Conservation (phyloP, 1,284 basidiomycete species). For the Anthracocystis walkeri region DNA sequence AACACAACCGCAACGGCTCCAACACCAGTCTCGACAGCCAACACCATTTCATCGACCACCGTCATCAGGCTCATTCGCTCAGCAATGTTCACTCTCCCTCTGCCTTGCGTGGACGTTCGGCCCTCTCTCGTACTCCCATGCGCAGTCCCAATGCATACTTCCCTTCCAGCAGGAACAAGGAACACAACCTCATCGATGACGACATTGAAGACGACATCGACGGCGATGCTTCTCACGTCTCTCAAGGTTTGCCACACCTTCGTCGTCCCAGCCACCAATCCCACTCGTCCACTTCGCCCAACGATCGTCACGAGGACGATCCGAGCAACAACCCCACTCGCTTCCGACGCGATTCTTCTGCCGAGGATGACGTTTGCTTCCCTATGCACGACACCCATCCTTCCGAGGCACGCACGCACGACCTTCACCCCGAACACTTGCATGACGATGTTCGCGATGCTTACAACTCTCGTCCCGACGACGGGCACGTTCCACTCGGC, state of each 20-base stretch:
- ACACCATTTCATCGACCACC: conserved; percentile 68
- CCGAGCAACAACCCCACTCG: conserved; percentile 19
- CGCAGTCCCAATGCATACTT: conserved; percentile 43
- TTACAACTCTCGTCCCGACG: conserved; percentile 20
- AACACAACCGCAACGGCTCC: conserved; percentile 61
- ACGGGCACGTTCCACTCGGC: conserved; percentile 50
- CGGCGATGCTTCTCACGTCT: conserved; percentile 40
- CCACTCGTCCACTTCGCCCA: conserved; percentile 12
- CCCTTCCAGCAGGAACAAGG: conserved; percentile 26
- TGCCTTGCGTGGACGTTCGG: conserved; percentile 39
- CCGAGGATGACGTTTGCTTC: conserved; percentile 68
- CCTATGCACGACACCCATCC: conserved; percentile 50
- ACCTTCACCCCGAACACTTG: conserved; percentile 29
- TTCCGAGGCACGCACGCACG: conserved; percentile 20
- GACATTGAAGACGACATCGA: conserved; percentile 28
- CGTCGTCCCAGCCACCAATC: conserved; percentile 36
- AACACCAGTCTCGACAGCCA: conserved; percentile 66
- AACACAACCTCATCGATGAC: conserved; percentile 45
- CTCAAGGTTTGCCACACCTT: conserved; percentile 27
- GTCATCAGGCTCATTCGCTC: conserved; percentile 64
- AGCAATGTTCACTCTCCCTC: conserved; percentile 60
- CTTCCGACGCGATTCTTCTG: conserved; percentile 49
- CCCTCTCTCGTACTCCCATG: conserved; percentile 45
- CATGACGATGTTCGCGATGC: conserved; percentile 24
- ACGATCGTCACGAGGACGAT: conserved; percentile 22